phyloP scores from a whole-genome alignment of 1,284 basidiomycete species.

The Ustilago vetiveriae region DNA sequence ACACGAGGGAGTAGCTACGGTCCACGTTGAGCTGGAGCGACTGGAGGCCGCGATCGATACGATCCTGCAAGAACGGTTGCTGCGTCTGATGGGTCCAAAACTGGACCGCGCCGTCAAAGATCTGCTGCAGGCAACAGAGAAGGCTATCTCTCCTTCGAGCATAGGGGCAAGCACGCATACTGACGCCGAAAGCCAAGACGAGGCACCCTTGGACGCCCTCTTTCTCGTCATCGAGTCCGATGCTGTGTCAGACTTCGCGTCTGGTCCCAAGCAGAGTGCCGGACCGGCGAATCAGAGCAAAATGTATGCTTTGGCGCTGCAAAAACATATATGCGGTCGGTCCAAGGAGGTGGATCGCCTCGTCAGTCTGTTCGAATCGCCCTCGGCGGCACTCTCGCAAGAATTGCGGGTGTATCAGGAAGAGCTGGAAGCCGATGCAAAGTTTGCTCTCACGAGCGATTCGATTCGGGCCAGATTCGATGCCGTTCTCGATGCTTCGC shows the following conservation, averaged over 20 bases:
- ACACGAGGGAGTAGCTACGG: conserved; percentile 4
- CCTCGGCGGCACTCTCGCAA: conserved; percentile 8
- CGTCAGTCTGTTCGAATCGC: conserved; percentile 28
- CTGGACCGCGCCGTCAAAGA: conserved; percentile 17
- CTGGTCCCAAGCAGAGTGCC: background rate
- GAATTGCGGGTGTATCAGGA: conserved; percentile 17
- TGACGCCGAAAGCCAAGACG: background rate
- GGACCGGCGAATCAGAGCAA: conserved; percentile 6
- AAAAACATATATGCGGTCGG: conserved; percentile 26
- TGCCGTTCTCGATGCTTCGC: conserved; percentile 9
- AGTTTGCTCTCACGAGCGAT: conserved; percentile 10
- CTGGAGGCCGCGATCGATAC: conserved; percentile 22
- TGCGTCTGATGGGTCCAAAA: conserved; percentile 22
- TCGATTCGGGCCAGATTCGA: conserved; percentile 22
- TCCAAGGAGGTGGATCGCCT: conserved; percentile 24
- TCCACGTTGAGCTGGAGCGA: conserved; percentile 16
- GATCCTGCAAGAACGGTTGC: conserved; percentile 23
- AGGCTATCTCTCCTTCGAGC: conserved; percentile 2
- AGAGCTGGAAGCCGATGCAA: conserved; percentile 18
- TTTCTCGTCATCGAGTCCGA: conserved; percentile 13
- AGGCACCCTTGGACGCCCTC: conserved; percentile 26
- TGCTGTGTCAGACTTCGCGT: background rate
- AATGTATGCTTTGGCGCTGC: conserved; percentile 9
- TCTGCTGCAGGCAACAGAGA: conserved; percentile 10
- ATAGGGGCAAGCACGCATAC: background rate